Evolutionary conservation across 345 rosid species (phyloP), one percentile per base, ranked within the genome.

Genomic region (Anacardium occidentale): DNA sequence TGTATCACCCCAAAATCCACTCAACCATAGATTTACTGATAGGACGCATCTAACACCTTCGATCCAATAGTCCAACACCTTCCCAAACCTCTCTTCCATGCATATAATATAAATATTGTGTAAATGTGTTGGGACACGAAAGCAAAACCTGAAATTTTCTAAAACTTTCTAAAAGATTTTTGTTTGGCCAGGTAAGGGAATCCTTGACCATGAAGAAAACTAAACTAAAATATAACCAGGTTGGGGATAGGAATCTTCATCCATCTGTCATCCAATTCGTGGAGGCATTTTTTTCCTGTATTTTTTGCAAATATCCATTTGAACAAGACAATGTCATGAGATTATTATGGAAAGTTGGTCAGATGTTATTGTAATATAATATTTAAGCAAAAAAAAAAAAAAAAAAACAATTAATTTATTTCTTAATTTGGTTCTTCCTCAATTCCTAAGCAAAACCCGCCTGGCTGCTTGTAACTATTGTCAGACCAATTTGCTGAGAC

Each of bases 201-300:
- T 69, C 64, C 64, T 57, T 57, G 55, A 58, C 64, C 15, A 11
- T 6, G n/a, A 58, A 18, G 56, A 58, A 58, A 50, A 59, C 44
- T 14, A 37, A 5, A 5, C 42, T 37, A 15, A 62, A 18, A 29
- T 29, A 29, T 29, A 29, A 29, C 50, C 55, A 58, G 44, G 64
- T 69, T 45, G 42, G 53, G 42, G 8, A 24, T 15, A 50, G 48
- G 58, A 64, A 48, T 50, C 53, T 50, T 14, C 42, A 37, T 37
- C 42, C 42, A 69, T 69, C 73, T 69, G 64, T 10, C 55, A 57
- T 68, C 21, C 26, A 55, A 68, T 37, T 53, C 71, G 71, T 22
- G 72, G 70, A 68, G 62, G 40, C n/a, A 7, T 54, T n/a, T 20
- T 68, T 17, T 68, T n/a, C n/a, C 72, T 11, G 62, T 20, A 15